A percentile compares a stretch with the other conserved stretches of the same genome.
Conservation (phyloP, 2,329 filamentous ascomycete species). For the Aspergillus sp. region DNA sequence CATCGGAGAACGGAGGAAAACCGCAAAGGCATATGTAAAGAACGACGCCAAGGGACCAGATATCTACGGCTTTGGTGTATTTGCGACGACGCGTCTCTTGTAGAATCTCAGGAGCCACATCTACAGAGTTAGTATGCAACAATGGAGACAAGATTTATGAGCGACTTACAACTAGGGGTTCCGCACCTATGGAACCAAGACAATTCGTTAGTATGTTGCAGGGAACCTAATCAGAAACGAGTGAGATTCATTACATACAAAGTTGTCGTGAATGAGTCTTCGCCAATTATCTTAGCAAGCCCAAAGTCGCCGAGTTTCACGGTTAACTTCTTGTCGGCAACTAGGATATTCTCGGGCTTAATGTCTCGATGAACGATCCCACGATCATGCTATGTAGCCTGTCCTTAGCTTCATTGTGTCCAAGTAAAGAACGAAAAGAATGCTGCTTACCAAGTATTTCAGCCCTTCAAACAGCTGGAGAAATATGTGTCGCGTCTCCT, state of each 20-base stretch:
- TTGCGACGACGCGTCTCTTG: constrained; percentile 77
- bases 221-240: neutral
- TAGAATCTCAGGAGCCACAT: constrained; percentile 94
- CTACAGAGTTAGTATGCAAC: constrained; percentile 35
- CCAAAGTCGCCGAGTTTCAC: constrained; percentile 97
- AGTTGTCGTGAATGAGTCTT: constrained; percentile 96
- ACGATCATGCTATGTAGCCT: constrained; percentile 74
- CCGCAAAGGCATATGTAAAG: constrained; percentile 96
- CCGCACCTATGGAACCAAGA: constrained; percentile 58
- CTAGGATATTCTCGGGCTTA: constrained; percentile 92
- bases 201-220: neutral
- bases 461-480: constrained; percentile 88
- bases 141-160: neutral
- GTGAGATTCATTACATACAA: constrained; percentile 52
- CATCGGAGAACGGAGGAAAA: constrained; percentile 95
- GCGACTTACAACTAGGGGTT: constrained; percentile 75
- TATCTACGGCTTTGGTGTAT: constrained; percentile 92
- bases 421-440: neutral
- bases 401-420: neutral
- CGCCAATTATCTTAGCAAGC: constrained; percentile 95
- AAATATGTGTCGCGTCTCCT: constrained; percentile 83
- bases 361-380: constrained; percentile 98
- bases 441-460: constrained; percentile 77
- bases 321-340: constrained; percentile 79
- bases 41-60: constrained; percentile 97